Percentiles rank a stretch among this genome's conserved stretches.
Evolutionary conservation across 768 basidiomycete species (phyloP).

Genomic region (Lepiota brunneoincarnata): DNA sequence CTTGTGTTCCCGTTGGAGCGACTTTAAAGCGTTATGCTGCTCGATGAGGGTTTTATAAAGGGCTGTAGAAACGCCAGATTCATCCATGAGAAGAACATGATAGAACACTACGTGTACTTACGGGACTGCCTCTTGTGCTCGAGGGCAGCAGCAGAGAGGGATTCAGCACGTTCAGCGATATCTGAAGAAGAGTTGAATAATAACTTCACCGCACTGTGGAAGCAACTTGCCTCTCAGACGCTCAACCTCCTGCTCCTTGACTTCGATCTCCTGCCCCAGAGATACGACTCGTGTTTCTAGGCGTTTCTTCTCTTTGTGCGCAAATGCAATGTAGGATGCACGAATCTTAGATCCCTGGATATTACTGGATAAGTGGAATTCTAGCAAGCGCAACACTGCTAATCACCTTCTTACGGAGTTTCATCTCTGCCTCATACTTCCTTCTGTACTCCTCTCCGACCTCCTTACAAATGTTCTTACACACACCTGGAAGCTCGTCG

Average conservation of each 20-base stretch:
- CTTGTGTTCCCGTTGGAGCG: constrained; percentile 70
- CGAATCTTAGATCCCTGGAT: constrained; percentile 88
- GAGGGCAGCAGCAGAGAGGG: constrained; percentile 73
- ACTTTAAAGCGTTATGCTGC: constrained; percentile 74
- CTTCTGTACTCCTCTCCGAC: constrained; percentile 69
- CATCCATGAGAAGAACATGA: not conserved
- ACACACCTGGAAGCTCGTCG: constrained; percentile 82
- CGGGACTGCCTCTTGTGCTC: constrained; percentile 87
- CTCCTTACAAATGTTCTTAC: constrained; percentile 73
- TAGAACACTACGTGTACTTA: constrained; percentile 33
- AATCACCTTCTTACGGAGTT: constrained; percentile 77
- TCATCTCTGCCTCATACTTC: constrained; percentile 69
- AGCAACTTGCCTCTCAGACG: constrained; percentile 51
- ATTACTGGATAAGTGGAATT: not conserved
- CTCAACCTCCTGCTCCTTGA: constrained; percentile 68
- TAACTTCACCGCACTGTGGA: not conserved
- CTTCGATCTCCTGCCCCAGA: constrained; percentile 54
- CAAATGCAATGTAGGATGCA: constrained; percentile 81
- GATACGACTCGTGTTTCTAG: constrained; percentile 63
- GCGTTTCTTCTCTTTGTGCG: constrained; percentile 85
- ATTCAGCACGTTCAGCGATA: constrained; percentile 75
- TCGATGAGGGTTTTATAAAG: constrained; percentile 72
- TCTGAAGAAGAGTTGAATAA: constrained; percentile 40
- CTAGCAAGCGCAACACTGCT: not conserved
- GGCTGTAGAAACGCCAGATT: constrained; percentile 41